These are phyloP conservation scores for Cladosporium phlei DNA, from an alignment of 2,329 filamentous ascomycete genomes.

Conservation along the genomic window DNA sequence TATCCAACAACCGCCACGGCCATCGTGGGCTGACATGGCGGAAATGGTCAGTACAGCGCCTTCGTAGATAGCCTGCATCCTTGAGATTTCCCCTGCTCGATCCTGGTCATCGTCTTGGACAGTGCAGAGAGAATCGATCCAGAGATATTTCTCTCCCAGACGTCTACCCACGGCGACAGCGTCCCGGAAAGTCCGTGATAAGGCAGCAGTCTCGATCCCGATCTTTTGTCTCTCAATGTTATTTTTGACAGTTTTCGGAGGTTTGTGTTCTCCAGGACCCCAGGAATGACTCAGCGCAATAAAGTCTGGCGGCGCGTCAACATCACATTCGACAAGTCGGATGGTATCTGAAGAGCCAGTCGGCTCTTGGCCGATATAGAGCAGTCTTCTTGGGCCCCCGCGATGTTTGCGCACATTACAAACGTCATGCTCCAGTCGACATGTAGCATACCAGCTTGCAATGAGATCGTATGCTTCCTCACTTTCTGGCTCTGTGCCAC, in stretches of 20 bases:
- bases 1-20: constrained; percentile 3
- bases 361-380: neutral
- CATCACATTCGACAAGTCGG: neutral
- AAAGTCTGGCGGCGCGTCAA: neutral
- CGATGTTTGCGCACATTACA: neutral
- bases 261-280: neutral
- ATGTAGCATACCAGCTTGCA: neutral
- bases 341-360: neutral
- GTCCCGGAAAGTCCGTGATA: neutral
- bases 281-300: constrained; percentile 3
- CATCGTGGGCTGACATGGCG: neutral
- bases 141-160: neutral
- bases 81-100: neutral
- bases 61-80: neutral
- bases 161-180: neutral
- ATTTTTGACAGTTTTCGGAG: neutral
- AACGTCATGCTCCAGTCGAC: neutral
- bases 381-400: neutral
- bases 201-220: neutral
- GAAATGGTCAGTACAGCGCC: neutral
- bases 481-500: neutral
- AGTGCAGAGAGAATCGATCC: constrained; percentile 6
- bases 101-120: constrained; percentile 1
- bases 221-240: neutral
- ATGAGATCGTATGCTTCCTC: neutral